Base-by-base conservation (phyloP, 495 filamentous ascomycete species). In the Neurospora sp. region DNA sequence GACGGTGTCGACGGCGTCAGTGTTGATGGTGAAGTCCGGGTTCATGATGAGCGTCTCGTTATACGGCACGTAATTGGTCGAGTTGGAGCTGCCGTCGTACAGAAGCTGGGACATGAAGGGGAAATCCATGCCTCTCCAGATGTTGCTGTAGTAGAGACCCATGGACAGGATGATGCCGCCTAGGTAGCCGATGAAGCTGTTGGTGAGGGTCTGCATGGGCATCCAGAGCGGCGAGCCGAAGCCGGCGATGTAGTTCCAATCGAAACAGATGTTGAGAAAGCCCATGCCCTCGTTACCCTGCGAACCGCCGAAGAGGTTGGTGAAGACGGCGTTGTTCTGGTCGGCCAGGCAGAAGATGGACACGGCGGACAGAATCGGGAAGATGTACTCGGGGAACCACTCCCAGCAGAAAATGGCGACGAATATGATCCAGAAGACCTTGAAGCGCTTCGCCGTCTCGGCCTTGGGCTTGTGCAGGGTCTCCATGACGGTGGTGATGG, bases 331-430 rank as follows among this genome's bases (percentile, higher is more conserved):
- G 14, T 79, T 82, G 74, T 85, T 78, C 69, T 84, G 80, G 4
- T 82, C 79, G 10, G 88, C 88, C 7, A 90, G 79, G 73, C 88
- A 89, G 73, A 87, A 85, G 40, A 90, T 84, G 1, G 84, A 87
- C 39, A 90, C 75, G 8, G 86, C 85, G 41, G 83, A 85, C 6
- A 90, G 81, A 79, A 84, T 83, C 0, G 86, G 81, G 39, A 86
- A 82, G 20, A 89, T 86, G 72, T 86, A 89, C 20, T 73, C 74
- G 2, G 87, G 88, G 48, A 90, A 80, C n/a, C 86, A 82, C 74
- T 89, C 86, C 76, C 83, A 90, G 3, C 84, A 41, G 61, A 81
- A 81, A 48, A 83, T 78, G 69, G 80, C 78, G 1, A 45, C 59
- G 72, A 86, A 85, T 38, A 77, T 71, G 69, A 79, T 80, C 74